phyloP scores from a whole-genome alignment of 2,329 filamentous ascomycete species.

The Fusarium irregulare region DNA sequence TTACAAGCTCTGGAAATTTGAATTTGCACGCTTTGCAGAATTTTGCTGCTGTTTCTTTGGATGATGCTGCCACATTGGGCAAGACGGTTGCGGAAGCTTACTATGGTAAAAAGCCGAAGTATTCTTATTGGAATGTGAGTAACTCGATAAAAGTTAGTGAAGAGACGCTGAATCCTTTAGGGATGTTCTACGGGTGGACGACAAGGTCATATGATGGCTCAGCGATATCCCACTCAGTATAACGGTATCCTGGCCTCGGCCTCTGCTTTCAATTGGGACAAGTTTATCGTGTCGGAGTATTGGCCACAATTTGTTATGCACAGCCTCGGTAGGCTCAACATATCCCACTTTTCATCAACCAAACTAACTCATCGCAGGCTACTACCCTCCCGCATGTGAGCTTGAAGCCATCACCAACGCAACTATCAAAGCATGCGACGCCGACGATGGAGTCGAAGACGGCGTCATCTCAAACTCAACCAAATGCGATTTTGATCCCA shows the following conservation, averaged over 20 bases:
- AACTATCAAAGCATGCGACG: constrained; percentile 51
- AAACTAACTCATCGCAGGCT: neutral
- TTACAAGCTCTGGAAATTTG: constrained; percentile 33
- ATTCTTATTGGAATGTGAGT: constrained; percentile 59
- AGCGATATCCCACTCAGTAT: constrained; percentile 64
- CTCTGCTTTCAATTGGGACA: constrained; percentile 57
- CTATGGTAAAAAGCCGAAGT: constrained; percentile 52
- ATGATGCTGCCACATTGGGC: constrained; percentile 53
- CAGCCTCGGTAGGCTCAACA: neutral
- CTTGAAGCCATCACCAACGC: constrained; percentile 50
- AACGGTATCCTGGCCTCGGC: constrained; percentile 64
- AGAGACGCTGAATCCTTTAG: too few species aligned
- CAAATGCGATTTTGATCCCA: constrained; percentile 39
- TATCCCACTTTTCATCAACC: fast-evolving
- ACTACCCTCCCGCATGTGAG: constrained; percentile 50
- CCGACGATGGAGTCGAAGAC: constrained; percentile 40
- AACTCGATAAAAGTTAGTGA: too few species aligned
- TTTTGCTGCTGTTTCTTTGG: constrained; percentile 43
- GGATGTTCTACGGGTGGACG: constrained; percentile 59
- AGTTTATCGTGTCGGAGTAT: constrained; percentile 22
- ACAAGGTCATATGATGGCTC: constrained; percentile 64
- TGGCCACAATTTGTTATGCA: constrained; percentile 45
- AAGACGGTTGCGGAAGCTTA: constrained; percentile 56
- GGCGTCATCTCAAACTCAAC: constrained; percentile 36
- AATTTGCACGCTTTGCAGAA: constrained; percentile 44